phyloP scores from a whole-genome alignment of 352 stramenopile species.

The Thalassiosira delicatula region DNA sequence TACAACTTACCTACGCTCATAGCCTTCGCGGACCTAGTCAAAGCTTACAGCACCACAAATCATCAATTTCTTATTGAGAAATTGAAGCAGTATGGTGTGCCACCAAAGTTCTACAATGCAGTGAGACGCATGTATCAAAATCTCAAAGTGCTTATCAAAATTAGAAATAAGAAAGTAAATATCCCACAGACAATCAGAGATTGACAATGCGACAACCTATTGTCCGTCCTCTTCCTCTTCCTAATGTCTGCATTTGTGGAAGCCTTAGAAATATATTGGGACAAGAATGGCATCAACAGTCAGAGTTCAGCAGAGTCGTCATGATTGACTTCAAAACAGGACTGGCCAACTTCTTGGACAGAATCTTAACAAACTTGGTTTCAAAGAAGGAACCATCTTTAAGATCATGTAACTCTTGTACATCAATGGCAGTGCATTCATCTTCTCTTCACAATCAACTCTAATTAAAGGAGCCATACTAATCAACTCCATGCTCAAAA shows the following conservation, averaged over 20 bases:
- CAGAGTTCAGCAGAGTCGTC: neutral
- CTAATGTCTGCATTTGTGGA: conserved; percentile 32
- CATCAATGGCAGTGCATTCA: conserved; percentile 20
- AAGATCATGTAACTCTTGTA: conserved; percentile 15
- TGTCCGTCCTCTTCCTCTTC: conserved; percentile 28
- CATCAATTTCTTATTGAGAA: conserved; percentile 18
- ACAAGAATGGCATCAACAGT: conserved; percentile 6
- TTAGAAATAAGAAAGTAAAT: neutral
- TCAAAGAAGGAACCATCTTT: neutral
- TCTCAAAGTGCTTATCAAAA: conserved; percentile 16
- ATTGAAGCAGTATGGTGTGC: conserved; percentile 18
- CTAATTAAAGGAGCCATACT: neutral
- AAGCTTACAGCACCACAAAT: conserved; percentile 35
- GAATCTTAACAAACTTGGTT: neutral
- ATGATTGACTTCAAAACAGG: neutral
- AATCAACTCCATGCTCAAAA: conserved; percentile 3
- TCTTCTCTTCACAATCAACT: conserved; percentile 1
- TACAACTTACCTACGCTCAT: conserved; percentile 14
- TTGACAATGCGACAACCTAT: conserved; percentile 15
- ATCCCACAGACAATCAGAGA: conserved; percentile 22
- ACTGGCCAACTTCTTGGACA: neutral
- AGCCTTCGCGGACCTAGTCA: conserved; percentile 30
- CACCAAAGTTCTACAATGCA: conserved; percentile 14
- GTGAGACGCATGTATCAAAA: conserved; percentile 17
- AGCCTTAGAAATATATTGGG: conserved; percentile 10